These are phyloP conservation scores for Fraxinus dipetala DNA, from an alignment of 305 asterid genomes.

Conservation along the genomic window DNA sequence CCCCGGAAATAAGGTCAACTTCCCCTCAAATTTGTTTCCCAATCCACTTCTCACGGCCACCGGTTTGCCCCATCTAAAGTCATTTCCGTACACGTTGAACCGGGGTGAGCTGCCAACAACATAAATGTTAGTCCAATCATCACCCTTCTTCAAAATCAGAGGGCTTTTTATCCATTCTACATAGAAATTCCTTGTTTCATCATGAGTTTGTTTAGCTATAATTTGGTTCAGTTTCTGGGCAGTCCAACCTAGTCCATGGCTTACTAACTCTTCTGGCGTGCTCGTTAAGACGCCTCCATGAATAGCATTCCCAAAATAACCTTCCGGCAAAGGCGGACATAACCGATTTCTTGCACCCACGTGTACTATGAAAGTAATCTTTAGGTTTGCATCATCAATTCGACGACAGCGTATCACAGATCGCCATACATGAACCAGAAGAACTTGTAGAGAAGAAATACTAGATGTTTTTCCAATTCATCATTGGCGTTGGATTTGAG, in stretches of 20 bases:
- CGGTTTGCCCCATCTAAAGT: constrained; percentile 63
- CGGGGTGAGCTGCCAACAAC: constrained; percentile 41
- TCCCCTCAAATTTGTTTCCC: constrained; percentile 36
- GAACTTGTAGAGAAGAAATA: background rate
- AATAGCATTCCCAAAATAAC: constrained; percentile 43
- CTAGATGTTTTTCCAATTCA: constrained; percentile 14
- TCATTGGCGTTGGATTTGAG: constrained; percentile 37
- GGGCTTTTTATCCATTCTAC: constrained; percentile 38
- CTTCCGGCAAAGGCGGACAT: constrained; percentile 27
- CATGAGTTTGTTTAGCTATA: constrained; percentile 24
- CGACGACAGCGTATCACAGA: constrained; percentile 21
- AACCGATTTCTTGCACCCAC: constrained; percentile 33
- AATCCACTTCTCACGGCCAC: constrained; percentile 43
- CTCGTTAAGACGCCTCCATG: background rate
- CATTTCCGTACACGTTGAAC: constrained; percentile 39
- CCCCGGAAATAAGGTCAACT: constrained; percentile 33
- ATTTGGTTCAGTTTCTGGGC: constrained; percentile 33
- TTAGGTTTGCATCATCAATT: background rate
- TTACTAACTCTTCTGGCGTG: constrained; percentile 15
- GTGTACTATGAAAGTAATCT: background rate
- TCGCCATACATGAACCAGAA: constrained; percentile 33
- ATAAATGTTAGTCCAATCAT: background rate
- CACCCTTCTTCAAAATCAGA: background rate
- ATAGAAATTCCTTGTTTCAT: constrained; percentile 12
- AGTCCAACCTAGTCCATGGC: constrained; percentile 34